Percentiles rank a stretch among this genome's conserved stretches.
These are phyloP conservation scores for Heterobasidion annosum DNA, from an alignment of 1,284 basidiomycete species.

Conservation along the genomic window DNA sequence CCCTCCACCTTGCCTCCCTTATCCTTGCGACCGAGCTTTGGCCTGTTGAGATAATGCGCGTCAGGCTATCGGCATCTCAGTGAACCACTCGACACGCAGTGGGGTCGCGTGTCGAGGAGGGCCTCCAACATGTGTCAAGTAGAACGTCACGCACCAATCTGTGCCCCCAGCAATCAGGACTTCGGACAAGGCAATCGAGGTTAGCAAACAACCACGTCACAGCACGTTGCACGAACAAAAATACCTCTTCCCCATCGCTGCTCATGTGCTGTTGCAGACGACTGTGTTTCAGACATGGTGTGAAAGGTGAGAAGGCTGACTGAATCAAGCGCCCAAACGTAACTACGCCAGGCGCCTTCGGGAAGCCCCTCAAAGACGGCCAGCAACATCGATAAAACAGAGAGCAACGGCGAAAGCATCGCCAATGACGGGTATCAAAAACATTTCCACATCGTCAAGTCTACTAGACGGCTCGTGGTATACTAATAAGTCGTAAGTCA, in stretches of 20 bases:
- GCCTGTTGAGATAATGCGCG: constrained; percentile 28
- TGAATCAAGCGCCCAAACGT: neutral
- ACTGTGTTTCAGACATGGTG: neutral
- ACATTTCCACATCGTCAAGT: neutral
- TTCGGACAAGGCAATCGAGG: constrained; percentile 19
- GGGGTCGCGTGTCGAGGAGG: no score
- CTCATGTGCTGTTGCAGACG: neutral
- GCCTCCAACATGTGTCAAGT: neutral
- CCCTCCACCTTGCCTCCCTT: constrained; percentile 37
- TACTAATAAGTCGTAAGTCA: neutral
- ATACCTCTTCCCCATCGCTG: constrained; percentile 1
- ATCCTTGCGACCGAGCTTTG: constrained; percentile 58
- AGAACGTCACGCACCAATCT: constrained; percentile 55
- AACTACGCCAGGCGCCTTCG: no score
- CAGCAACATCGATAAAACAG: neutral
- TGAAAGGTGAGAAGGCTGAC: neutral
- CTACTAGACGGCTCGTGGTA: neutral
- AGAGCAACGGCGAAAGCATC: neutral
- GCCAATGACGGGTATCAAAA: neutral
- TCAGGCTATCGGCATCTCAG: neutral
- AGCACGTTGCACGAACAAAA: neutral
- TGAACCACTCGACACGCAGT: constrained; percentile 1
- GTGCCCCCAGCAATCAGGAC: constrained; percentile 81
- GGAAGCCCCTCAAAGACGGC: no score
- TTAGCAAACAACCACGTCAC: neutral